Percentiles rank a stretch among this genome's conserved stretches.
These are phyloP conservation scores for Epicoccum sorghinum DNA, from an alignment of 2,329 filamentous ascomycete genomes.

Conservation along the genomic window DNA sequence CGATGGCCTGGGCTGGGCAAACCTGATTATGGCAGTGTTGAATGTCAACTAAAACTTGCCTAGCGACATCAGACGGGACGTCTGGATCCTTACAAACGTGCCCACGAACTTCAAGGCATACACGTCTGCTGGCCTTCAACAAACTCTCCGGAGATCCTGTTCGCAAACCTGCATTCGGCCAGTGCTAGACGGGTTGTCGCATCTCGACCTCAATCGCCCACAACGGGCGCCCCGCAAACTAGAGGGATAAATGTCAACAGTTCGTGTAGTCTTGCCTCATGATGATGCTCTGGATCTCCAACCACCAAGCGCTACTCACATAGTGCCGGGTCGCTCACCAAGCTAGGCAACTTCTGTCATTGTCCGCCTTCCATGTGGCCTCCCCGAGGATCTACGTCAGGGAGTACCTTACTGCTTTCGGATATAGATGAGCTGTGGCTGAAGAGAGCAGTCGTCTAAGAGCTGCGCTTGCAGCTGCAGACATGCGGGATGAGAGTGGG, in stretches of 20 bases:
- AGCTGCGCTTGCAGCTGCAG: neutral
- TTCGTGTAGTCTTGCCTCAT: slow-evolving; percentile 5
- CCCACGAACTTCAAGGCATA: no score
- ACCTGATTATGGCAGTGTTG: neutral
- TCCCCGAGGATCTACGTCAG: slow-evolving; percentile 6
- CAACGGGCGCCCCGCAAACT: neutral
- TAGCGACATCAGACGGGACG: neutral
- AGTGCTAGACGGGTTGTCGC: neutral
- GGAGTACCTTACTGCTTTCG: slow-evolving; percentile 2
- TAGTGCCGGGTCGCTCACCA: neutral
- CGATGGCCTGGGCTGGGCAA: neutral
- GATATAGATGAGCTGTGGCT: slow-evolving; percentile 1
- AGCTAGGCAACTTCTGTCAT: neutral
- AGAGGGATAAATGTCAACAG: neutral
- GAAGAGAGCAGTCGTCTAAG: slow-evolving; percentile 1
- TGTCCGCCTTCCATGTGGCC: slow-evolving; percentile 5
- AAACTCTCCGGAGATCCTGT: no score
- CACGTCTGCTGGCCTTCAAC: no score
- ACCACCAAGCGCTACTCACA: neutral
- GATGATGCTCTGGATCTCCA: slow-evolving; percentile 2
- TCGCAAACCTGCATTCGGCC: no score
- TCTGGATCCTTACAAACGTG: no score
- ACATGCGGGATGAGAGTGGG: neutral
- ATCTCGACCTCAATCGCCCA: neutral
- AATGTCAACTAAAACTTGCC: neutral